Percentiles rank a stretch among this genome's conserved stretches.
Conservation (phyloP, 2,329 filamentous ascomycete genomes). For the Teratosphaeria viscida region DNA sequence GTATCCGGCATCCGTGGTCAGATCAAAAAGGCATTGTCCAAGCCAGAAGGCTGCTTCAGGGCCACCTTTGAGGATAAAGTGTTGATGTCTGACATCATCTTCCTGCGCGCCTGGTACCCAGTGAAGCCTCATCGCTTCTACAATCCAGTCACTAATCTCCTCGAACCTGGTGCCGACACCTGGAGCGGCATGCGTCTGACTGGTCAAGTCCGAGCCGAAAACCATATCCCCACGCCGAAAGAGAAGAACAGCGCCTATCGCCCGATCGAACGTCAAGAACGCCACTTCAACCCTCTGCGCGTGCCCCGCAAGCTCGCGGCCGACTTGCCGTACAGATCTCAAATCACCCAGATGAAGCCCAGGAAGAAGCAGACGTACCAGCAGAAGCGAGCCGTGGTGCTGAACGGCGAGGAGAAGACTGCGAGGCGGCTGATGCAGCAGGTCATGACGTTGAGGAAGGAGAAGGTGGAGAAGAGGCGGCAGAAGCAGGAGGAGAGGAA, state of each 20-base stretch:
- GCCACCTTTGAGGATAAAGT: slow-evolving; percentile 99
- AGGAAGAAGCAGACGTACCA: slow-evolving; percentile 70
- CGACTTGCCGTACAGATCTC: slow-evolving; percentile 82
- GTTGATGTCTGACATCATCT: slow-evolving; percentile 90
- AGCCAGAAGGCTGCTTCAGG: slow-evolving; percentile 90
- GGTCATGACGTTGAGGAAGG: slow-evolving; percentile 79
- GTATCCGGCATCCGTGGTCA: slow-evolving; percentile 92
- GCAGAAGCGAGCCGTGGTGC: slow-evolving; percentile 86
- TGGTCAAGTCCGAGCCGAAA: slow-evolving; percentile 72
- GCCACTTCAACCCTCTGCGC: slow-evolving; percentile 50
- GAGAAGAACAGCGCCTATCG: slow-evolving; percentile 81
- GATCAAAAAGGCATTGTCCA: slow-evolving; percentile 88
- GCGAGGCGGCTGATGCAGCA: slow-evolving; percentile 86
- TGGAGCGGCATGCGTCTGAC: slow-evolving; percentile 94
- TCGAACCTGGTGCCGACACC: slow-evolving; percentile 40
- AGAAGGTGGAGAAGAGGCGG: slow-evolving; percentile 73
- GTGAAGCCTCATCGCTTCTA: slow-evolving; percentile 94
- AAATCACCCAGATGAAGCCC: slow-evolving; percentile 71
- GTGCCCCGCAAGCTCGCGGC: slow-evolving; percentile 74
- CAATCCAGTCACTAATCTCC: slow-evolving; percentile 86
- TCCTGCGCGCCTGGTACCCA: slow-evolving; percentile 92
- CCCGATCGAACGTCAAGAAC: slow-evolving; percentile 41
- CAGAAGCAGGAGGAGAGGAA: slow-evolving; percentile 83
- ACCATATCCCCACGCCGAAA: slow-evolving; percentile 65
- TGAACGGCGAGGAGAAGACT: slow-evolving; percentile 72